A percentile compares a stretch with the other conserved stretches of the same genome.
Conservation (phyloP, 164 flowering plant species). For the Akebia trifoliata region DNA sequence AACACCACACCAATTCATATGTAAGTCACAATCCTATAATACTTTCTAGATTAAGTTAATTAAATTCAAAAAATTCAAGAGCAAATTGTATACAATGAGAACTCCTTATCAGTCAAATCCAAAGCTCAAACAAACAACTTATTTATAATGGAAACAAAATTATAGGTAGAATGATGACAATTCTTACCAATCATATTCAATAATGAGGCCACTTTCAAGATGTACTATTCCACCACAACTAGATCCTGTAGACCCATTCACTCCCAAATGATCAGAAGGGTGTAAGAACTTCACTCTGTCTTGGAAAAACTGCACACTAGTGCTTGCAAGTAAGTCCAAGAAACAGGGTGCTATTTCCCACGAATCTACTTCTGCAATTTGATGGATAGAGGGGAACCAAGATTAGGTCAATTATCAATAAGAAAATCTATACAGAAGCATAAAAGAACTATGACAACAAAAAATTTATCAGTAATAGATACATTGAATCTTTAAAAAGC, state of each 20-base stretch:
- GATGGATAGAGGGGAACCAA: not conserved
- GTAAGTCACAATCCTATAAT: no score
- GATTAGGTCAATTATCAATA: not conserved
- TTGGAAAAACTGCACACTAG: slow-evolving; percentile 64
- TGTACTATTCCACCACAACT: slow-evolving; percentile 65
- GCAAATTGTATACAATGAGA: no score
- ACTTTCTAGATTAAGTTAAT: no score
- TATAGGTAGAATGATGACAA: slow-evolving; percentile 4
- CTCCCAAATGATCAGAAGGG: slow-evolving; percentile 57
- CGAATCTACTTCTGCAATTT: slow-evolving; percentile 82
- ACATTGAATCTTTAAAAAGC: not conserved
- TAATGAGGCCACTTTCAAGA: slow-evolving; percentile 75
- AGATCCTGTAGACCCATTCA: slow-evolving; percentile 30
- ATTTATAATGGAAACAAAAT: not conserved
- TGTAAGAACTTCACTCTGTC: slow-evolving; percentile 65
- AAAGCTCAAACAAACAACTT: not conserved
- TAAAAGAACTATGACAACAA: not conserved
- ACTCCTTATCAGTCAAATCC: not conserved
- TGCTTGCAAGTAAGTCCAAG: slow-evolving; percentile 69
- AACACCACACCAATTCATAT: no score
- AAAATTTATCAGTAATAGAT: not conserved
- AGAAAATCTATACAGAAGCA: not conserved
- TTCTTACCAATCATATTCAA: slow-evolving; percentile 96
- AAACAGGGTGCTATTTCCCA: slow-evolving; percentile 99
- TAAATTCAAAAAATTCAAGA: no score